Conservation (phyloP, 768 basidiomycete genomes). For the Phylloporus arenicola region DNA sequence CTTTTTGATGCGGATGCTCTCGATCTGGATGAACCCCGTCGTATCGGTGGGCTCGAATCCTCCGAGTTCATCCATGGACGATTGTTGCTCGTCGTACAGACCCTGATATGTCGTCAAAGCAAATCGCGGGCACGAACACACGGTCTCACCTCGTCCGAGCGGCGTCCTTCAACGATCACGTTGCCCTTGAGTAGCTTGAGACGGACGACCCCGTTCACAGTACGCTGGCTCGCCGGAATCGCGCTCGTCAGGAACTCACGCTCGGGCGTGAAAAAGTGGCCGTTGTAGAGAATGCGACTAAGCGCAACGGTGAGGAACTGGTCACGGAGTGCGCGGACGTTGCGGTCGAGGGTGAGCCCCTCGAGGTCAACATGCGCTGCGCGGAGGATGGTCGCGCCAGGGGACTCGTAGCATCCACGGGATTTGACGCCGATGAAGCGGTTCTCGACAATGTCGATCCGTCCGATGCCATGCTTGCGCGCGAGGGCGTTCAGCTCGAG, state of each 20-base stretch:
- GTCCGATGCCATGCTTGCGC: conserved; percentile 91
- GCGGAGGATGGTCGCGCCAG: conserved; percentile 93
- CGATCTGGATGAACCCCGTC: conserved; percentile 94
- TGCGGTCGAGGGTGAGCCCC: conserved; percentile 95
- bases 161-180: conserved; percentile 87
- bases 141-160: conserved; percentile 65
- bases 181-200: conserved; percentile 96
- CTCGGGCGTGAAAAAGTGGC: conserved; percentile 99
- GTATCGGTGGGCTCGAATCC: conserved; percentile 97
- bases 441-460: conserved; percentile 99
- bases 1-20: conserved; percentile 98
- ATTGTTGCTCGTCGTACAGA: conserved; percentile 91
- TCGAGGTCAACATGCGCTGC: conserved; percentile 95
- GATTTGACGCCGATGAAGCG: conserved; percentile 99
- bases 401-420: conserved; percentile 98
- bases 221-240: conserved; percentile 91
- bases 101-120: conserved; percentile 42
- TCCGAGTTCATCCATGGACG: conserved; percentile 98
- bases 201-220: conserved; percentile 89
- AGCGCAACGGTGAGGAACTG: conserved; percentile 91
- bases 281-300: conserved; percentile 92
- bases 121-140: not conserved
- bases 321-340: conserved; percentile 90
- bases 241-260: conserved; percentile 89
- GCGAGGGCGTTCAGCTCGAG: conserved; percentile 84